Base-by-base conservation (phyloP, 2,329 filamentous ascomycete genomes). In the Ophiostoma quercus region DNA sequence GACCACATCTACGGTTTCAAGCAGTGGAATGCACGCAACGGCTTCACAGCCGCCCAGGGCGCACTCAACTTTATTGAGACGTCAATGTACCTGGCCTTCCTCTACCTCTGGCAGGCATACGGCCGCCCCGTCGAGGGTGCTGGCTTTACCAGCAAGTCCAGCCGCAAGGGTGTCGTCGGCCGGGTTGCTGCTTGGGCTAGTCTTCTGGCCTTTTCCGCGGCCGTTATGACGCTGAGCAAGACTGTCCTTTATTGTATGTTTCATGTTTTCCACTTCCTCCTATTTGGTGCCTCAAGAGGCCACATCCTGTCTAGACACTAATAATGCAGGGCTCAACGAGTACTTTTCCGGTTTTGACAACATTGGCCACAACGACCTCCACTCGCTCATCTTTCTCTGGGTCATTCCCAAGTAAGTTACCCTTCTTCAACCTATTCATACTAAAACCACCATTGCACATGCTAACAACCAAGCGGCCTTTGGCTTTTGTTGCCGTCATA, bases 1-100 rank as follows among this genome's bases (percentile, higher is more conserved):
- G 93, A 97, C 79, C 83, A 93, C 78, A 83, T 94, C 41, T 97
- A 97, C 80, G 92, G 92, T 57, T 89, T 85, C 82, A 88, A 89
- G 75, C 89, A 90, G 3, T 92, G 85, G 77, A 80, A 91, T 72
- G 83, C 83, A 19, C 78, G 83, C 29, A 88, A 88, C 76, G 92
- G 92, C 47, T 97, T 96, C 79, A 91, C 91, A 0, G 86, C 84
- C 60, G 92, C 92, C 51, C 92, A 96, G 82, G 85, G 85, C 37
- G 75, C 82, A 7, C 77, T 82, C 63, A 81, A 80, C 71, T 70
- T 76, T 2, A 73, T 75, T 70, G 77, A 79, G 75, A 74, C 86
- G 2, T 70, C 74, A 54, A 70, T 79, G 70, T 80, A 80, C 65
- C 65, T 78, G n/a, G 75, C 60, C 2, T 78, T 77, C 54, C 34